Evolutionary conservation across 139 green algal species (phyloP).

Genomic region (Microglena sp.): DNA sequence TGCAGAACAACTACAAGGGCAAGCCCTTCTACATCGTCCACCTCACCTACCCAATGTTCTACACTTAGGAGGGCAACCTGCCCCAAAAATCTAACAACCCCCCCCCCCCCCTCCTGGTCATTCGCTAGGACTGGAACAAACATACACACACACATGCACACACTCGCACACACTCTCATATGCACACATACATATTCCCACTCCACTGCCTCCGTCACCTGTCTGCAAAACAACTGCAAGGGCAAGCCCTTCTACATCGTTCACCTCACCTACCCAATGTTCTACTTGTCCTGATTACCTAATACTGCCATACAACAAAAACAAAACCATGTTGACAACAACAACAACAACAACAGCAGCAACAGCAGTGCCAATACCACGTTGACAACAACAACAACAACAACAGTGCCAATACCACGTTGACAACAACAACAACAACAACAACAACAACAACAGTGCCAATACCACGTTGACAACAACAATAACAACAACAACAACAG

Average conservation of each 20-base stretch:
- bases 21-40: slow-evolving; percentile 80
- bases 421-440: too few relatives aligned
- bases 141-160: neutral
- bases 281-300: too few relatives aligned
- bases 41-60: slow-evolving; percentile 92
- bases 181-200: too few relatives aligned
- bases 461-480: too few relatives aligned
- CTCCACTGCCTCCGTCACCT: too few relatives aligned
- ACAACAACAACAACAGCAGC: neutral
- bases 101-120: slow-evolving; percentile 8
- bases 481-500: too few relatives aligned
- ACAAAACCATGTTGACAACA: neutral
- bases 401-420: too few relatives aligned
- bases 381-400: too few relatives aligned
- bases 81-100: slow-evolving; percentile 13
- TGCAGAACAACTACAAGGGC: slow-evolving; percentile 14
- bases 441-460: too few relatives aligned
- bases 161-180: too few relatives aligned
- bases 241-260: slow-evolving; percentile 69
- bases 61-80: slow-evolving; percentile 33
- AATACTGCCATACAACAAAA: neutral
- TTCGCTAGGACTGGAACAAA: neutral
- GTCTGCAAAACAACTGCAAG: too few relatives aligned
- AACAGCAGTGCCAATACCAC: too few relatives aligned
- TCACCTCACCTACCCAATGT: slow-evolving; percentile 92